These are phyloP conservation scores for Candida incommunis DNA, from an alignment of 805 yeast species.

Conservation along the genomic window DNA sequence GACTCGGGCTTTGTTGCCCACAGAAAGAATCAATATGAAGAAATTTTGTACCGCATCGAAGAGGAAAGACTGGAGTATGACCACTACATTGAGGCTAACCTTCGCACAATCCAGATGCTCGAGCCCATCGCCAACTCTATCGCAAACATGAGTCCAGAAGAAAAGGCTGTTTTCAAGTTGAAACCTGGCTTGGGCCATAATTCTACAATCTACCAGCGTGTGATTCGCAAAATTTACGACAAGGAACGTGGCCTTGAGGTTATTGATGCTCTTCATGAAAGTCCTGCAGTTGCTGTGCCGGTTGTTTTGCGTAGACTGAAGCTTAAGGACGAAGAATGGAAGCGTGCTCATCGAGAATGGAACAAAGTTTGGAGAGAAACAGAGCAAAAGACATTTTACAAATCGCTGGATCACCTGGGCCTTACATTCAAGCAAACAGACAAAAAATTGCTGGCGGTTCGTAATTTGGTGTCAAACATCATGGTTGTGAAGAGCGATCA, in stretches of 20 bases:
- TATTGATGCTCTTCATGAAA: constrained; percentile 87
- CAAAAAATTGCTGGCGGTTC: constrained; percentile 78
- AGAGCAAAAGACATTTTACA: constrained; percentile 87
- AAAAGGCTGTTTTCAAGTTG: constrained; percentile 68
- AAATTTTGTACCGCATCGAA: constrained; percentile 83
- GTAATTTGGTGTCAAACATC: constrained; percentile 81
- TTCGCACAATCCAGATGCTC: constrained; percentile 86
- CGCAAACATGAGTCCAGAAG: constrained; percentile 85
- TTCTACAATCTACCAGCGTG: constrained; percentile 88
- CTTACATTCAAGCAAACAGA: constrained; percentile 94
- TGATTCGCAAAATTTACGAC: constrained; percentile 82
- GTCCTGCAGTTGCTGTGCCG: constrained; percentile 92
- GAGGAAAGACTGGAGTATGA: constrained; percentile 98
- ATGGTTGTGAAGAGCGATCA: constrained; percentile 88
- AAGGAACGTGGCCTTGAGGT: constrained; percentile 93
- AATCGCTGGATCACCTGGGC: constrained; percentile 90
- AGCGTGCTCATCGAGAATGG: constrained; percentile 96
- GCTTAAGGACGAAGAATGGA: constrained; percentile 99
- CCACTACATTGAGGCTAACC: constrained; percentile 85
- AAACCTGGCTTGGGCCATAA: constrained; percentile 92
- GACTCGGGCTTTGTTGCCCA: constrained; percentile 99
- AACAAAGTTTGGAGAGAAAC: constrained; percentile 97
- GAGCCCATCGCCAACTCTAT: constrained; percentile 92
- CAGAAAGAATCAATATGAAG: constrained; percentile 95
- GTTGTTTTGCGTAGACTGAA: constrained; percentile 82